Base-by-base conservation (phyloP, 495 filamentous ascomycete species). In the Trichoderma virens region DNA sequence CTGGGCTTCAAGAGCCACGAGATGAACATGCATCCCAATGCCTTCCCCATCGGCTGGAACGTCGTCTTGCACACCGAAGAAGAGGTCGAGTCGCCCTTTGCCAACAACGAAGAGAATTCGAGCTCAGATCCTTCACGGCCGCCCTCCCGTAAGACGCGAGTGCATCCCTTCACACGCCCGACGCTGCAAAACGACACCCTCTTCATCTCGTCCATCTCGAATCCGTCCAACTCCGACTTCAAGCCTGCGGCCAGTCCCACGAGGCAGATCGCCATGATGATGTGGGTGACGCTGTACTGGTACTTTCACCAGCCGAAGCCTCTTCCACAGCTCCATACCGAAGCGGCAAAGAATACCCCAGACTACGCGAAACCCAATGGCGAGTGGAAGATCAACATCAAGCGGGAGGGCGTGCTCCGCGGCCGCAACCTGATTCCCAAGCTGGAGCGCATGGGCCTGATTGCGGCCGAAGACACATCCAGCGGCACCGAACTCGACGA, bases 271-370 rank as follows among this genome's bases (percentile, higher is more conserved):
- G 93, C 93, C 64, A 90, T 96, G 90, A 93, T 97, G 90, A 83
- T 98, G 7, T 98, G 93, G 92, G 85, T 90, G 31, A 92, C 90
- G 1, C 76, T 98, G 35, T 95, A 88, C 75, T 98, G 95, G 95
- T 98, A 98, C 76, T 98, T 98, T 72, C 92, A 97, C 71, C 88
- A 91, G 67, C 81, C 83, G 1, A 76, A 80, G 38, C 88, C 89
- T 1, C 56, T 70, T 1, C 73, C 79, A 0, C 82, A 80, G 45
- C 63, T 93, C 27, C 79, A 78, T 14, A 90, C 82, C 11, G 79
- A 82, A n/a, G 80, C 82, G 3, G 89, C 85, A 18, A 82, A 80
- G 65, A 66, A 82, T 65, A 89, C 90, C 0, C 88, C 92, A 2
- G 74, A 78, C 23, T 70, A 74, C 2, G 93, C 91, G 9, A 86